phyloP scores from a whole-genome alignment of 306 rosid species.

The Pueraria montana region DNA sequence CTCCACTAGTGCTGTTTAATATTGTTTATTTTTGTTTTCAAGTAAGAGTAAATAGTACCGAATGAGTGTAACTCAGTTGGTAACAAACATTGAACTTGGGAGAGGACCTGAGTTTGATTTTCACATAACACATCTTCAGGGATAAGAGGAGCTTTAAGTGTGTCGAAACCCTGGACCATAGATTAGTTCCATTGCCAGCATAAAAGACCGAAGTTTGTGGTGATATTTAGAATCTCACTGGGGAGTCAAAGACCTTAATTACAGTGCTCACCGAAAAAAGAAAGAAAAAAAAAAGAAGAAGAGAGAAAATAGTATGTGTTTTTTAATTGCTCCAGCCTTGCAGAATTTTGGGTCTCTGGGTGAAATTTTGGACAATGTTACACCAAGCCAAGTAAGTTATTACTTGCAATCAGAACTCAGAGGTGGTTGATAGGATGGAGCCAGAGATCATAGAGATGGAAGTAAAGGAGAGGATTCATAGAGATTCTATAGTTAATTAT shows the following conservation, averaged over 20 bases:
- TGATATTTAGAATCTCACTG: no score
- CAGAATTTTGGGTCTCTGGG: slow-evolving; percentile 10
- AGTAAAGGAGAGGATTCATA: not conserved
- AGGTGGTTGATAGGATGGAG: not conserved
- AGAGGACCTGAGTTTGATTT: not conserved
- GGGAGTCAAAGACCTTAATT: not conserved
- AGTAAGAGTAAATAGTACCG: not conserved
- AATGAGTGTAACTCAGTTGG: not conserved
- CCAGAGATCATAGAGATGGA: not conserved
- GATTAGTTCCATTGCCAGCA: no score
- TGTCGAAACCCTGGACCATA: no score
- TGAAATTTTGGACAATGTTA: not conserved
- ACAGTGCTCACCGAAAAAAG: not conserved
- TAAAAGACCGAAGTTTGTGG: no score
- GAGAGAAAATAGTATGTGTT: not conserved
- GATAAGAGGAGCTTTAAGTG: no score
- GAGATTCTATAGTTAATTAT: not conserved
- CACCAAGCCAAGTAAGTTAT: not conserved
- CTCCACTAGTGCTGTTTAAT: not conserved
- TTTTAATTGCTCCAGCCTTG: not conserved
- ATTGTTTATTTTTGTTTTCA: not conserved
- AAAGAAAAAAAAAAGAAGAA: not conserved
- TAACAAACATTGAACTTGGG: not conserved
- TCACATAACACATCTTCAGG: no score
- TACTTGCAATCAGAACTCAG: not conserved